phyloP scores from a whole-genome alignment of 306 rosid species.

The Sicyos edulis region DNA sequence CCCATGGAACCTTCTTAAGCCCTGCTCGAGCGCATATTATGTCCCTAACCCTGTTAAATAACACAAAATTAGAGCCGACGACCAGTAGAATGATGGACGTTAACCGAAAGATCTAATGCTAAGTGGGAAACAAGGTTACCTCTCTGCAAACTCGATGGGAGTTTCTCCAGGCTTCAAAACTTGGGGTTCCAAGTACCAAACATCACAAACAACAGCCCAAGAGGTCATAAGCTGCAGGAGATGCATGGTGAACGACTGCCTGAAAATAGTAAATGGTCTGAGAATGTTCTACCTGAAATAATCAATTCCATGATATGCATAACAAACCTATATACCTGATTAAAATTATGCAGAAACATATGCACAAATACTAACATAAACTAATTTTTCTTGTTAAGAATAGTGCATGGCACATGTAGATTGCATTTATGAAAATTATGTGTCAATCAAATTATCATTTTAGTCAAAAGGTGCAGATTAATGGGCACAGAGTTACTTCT shows the following conservation, averaged over 20 bases:
- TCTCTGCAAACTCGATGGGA: conserved; percentile 91
- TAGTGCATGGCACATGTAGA: too few relatives aligned
- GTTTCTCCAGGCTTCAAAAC: conserved; percentile 76
- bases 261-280: conserved; percentile 29
- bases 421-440: too few relatives aligned
- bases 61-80: conserved; percentile 16
- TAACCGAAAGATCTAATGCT: neutral
- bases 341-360: too few relatives aligned
- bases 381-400: neutral
- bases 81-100: neutral
- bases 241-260: conserved; percentile 94
- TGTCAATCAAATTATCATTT: too few relatives aligned
- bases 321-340: too few relatives aligned
- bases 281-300: conserved; percentile 6
- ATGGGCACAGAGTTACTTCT: too few relatives aligned
- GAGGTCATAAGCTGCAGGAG: conserved; percentile 96
- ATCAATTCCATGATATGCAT: neutral
- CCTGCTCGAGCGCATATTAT: conserved; percentile 85
- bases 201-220: conserved; percentile 99
- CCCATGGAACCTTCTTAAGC: conserved; percentile 94
- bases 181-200: conserved; percentile 97
- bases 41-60: conserved; percentile 67
- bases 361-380: neutral
- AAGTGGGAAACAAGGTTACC: conserved; percentile 36
- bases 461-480: too few relatives aligned